Evolutionary conservation across 2,329 filamentous ascomycete genomes (phyloP).

Genomic region (Ilyonectria robusta): DNA sequence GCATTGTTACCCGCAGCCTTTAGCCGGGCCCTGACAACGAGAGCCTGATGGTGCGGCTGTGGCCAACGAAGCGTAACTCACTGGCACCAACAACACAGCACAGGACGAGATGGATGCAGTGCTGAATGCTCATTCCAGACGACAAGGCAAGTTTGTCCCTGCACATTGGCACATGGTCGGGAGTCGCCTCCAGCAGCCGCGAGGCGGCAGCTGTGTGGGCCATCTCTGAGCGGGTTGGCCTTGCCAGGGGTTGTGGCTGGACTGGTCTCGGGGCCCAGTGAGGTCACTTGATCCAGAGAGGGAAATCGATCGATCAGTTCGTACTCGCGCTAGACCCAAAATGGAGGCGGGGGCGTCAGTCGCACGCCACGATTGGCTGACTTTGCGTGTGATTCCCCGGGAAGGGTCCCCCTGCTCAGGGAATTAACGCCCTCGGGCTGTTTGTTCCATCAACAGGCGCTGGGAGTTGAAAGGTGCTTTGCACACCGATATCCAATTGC

Average conservation of each 20-base stretch:
- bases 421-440: constrained; percentile 2
- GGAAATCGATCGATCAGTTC: constrained; percentile 47
- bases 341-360: constrained; percentile 29
- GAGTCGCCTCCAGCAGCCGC: background rate
- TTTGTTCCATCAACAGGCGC: background rate
- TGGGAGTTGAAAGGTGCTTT: background rate
- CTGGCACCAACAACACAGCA: too few species aligned
- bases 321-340: constrained; percentile 37
- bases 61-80: background rate
- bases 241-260: constrained; percentile 2
- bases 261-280: constrained; percentile 8
- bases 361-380: constrained; percentile 31
- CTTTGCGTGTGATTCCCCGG: constrained; percentile 32
- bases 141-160: constrained; percentile 1
- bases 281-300: constrained; percentile 29
- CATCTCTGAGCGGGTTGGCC: constrained; percentile 2
- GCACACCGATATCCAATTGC: background rate
- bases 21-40: background rate
- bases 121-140: constrained; percentile 10
- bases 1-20: background rate
- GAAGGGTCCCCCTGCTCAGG: constrained; percentile 29
- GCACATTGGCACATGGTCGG: background rate
- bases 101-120: background rate
- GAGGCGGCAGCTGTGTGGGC: constrained; percentile 9
- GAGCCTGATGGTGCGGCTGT: background rate